Evolutionary conservation across 176 grass and related monocot genomes (phyloP), one percentile per base, ranked within the genome.

Genomic region (Aegilops tauschii): DNA sequence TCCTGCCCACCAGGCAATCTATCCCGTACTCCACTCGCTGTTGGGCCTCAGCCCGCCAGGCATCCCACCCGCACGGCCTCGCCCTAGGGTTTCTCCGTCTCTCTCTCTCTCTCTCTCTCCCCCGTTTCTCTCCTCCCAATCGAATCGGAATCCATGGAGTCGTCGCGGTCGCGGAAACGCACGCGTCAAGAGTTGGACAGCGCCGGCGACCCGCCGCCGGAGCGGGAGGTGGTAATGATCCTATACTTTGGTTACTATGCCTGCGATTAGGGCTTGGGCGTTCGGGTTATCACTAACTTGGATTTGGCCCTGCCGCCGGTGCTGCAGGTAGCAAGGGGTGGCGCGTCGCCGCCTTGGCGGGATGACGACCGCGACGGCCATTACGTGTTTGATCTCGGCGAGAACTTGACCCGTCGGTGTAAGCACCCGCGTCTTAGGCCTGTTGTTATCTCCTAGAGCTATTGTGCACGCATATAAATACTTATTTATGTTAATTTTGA

Each of bases 331-430:
- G 75, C 86, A 49, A 95, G 88, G 83, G 88, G 88, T n/a, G 90
- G 61, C 61, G 93, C 61, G 14, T 95, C 96, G 64, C 93, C 96
- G 45, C 91, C 90, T 7, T 91, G 91, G 93, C 90, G 93, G 72
- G 93, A 93, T 21, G 96, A 92, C 31, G 93, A 98, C 71, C 93
- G 91, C 20, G 93, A 95, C 66, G 96, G 96, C 8, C 96, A 98
- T 81, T 98, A 93, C 80, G 89, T 95, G 27, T 98, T 95, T 81
- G 90, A 95, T 79, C 93, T 98, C 34, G 96, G 96, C 78, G 96
- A 98, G 81, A 98, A 98, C 81, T 93, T 98, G 76, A 89, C 91
- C 47, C 91, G 90, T n/a, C 91, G 93, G 88, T 98, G 96, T 98
- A 86, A 87, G 93, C 66, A 28, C 77, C 71, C 14, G 4, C 47